Base-by-base conservation (phyloP, 441 rosid genomes). In the Eutrema salsugineum region DNA sequence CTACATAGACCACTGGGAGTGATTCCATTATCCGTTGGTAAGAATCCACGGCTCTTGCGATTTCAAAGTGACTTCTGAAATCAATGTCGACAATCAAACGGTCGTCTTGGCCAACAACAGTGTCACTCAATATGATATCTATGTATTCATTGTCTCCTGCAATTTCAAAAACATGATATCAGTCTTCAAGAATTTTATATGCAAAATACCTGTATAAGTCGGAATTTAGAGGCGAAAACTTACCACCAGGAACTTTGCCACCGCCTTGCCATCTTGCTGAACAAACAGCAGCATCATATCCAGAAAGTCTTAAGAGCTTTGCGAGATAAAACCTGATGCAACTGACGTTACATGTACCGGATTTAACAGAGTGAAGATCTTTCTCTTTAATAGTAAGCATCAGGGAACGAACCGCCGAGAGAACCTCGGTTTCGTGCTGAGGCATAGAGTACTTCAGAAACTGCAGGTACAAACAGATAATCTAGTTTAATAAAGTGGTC, bases 181-280 rank as follows among this genome's bases (percentile, higher is more conserved):
- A 68, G 12, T 33, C 70, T 46, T 32, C 20, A 22, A 6, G 19
- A 62, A 62, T 8, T 42, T 17, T 11, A 0, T 27, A 19, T 36
- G 15, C 30, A 30, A 27, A 5, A 15, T 1, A 39, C 28, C 0
- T 6, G 5, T 35, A 11, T 6, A 36, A 65, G 46, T 12, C 6
- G 9, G 15, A 16, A 14, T 38, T 30, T 15, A 33, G 5, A 46
- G 43, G 43, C 19, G 6, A 72, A 51, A 11, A 57, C 78, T 54
- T 86, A 94, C 99, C 99, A 82, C 97, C 97, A 28, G 97, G 97
- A 47, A 91, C 95, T 85, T 87, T 94, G 81, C 88, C 86, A 28
- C 78, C 68, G 54, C 93, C 88, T 81, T 83, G 92, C 97, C 99
- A 94, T 81, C 81, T 85, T 7, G 95, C 84, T 15, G 86, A 68